phyloP scores from a whole-genome alignment of 306 rosid genomes.

The Purshia tridentata region DNA sequence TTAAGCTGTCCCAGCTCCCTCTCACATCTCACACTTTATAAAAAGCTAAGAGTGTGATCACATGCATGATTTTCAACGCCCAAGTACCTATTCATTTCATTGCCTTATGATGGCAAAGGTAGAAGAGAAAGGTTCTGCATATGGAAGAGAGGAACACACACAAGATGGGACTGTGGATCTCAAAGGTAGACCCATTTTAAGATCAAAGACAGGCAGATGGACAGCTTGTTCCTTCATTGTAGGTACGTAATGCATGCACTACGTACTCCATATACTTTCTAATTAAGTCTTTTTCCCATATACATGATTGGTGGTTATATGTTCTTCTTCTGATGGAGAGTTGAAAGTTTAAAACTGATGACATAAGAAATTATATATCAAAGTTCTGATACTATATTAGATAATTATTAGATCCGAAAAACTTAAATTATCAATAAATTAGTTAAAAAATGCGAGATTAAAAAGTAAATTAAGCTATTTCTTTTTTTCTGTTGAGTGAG shows the following conservation, averaged over 20 bases:
- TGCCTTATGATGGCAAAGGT: background rate
- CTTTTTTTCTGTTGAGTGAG: no score
- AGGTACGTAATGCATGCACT: slow-evolving; percentile 11
- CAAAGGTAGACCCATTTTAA: slow-evolving; percentile 29
- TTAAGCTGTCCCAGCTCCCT: background rate
- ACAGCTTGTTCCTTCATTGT: slow-evolving; percentile 39
- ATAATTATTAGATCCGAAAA: no score
- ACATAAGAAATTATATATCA: no score
- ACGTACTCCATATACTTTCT: no score
- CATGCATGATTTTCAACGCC: slow-evolving; percentile 11
- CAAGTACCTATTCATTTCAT: background rate
- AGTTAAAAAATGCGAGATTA: no score
- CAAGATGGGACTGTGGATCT: slow-evolving; percentile 37
- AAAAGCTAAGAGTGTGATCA: background rate
- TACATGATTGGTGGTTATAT: no score
- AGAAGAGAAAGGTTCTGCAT: slow-evolving; percentile 21
- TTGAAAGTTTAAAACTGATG: no score
- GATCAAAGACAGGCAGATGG: slow-evolving; percentile 38
- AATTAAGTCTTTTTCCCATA: no score
- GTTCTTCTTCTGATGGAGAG: no score
- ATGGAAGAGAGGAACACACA: slow-evolving; percentile 21
- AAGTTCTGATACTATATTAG: no score
- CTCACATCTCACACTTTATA: background rate
- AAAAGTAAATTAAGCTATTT: no score
- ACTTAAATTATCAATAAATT: background rate